phyloP scores from a whole-genome alignment of 2,329 filamentous ascomycete genomes.

The Arachnomyces sp. region DNA sequence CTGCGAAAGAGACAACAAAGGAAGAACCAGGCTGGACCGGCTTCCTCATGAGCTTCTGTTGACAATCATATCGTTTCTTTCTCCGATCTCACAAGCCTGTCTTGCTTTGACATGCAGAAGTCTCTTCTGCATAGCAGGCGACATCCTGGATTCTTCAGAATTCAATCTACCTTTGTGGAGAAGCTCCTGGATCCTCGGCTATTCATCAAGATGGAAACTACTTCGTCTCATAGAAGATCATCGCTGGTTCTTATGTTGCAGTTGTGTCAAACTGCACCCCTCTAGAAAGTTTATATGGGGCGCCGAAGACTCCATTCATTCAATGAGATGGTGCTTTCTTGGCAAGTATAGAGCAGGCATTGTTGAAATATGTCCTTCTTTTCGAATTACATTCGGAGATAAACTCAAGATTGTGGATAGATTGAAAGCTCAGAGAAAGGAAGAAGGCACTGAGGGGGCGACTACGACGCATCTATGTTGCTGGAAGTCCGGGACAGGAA shows the following conservation, averaged over 20 bases:
- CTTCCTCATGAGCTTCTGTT: constrained; percentile 2
- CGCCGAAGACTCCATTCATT: too few relatives aligned
- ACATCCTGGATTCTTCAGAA: background rate
- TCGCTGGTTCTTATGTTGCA: constrained; percentile 1
- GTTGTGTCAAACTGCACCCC: constrained; percentile 1
- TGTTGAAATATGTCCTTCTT: too few relatives aligned
- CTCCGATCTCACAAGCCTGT: background rate
- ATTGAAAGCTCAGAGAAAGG: too few relatives aligned
- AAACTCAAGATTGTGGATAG: too few relatives aligned
- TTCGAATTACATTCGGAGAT: too few relatives aligned
- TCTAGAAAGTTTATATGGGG: background rate
- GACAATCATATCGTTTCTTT: constrained; percentile 1
- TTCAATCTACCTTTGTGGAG: background rate
- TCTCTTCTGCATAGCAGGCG: background rate
- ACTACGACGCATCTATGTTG: too few relatives aligned
- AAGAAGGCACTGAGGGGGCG: too few relatives aligned
- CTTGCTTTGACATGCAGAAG: constrained; percentile 3
- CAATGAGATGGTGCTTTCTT: background rate
- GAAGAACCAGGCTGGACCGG: background rate
- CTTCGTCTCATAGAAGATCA: constrained; percentile 1
- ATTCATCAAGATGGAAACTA: background rate
- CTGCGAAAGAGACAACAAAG: too few relatives aligned
- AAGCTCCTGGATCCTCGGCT: too few relatives aligned
- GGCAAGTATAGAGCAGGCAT: background rate
- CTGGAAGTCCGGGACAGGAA: too few relatives aligned